These are phyloP conservation scores for Cytidiella melzeri DNA, from an alignment of 768 basidiomycete genomes.

Conservation along the genomic window DNA sequence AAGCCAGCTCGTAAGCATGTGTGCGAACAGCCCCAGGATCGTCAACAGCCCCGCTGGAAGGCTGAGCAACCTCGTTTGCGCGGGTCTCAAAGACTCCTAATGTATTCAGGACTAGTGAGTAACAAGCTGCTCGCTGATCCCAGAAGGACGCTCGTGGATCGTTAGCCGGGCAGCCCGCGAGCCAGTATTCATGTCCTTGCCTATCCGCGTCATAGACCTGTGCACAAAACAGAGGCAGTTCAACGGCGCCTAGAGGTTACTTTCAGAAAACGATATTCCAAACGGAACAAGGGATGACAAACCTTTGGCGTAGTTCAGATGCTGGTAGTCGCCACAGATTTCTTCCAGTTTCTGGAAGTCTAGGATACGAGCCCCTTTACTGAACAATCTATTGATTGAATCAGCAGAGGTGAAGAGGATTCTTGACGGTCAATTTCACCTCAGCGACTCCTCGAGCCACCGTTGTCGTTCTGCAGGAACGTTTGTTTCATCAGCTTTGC, in stretches of 20 bases:
- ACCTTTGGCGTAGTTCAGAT: conserved; percentile 81
- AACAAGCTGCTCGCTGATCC: conserved; percentile 65
- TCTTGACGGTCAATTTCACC: conserved; percentile 39
- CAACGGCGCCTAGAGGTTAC: conserved; percentile 59
- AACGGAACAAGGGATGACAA: conserved; percentile 12
- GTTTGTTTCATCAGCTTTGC: conserved; percentile 79
- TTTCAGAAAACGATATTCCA: neutral
- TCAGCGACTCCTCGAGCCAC: conserved; percentile 79
- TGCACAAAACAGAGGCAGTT: conserved; percentile 82
- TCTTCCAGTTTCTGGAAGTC: conserved; percentile 82
- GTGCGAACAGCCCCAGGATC: conserved; percentile 69
- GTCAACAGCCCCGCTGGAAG: conserved; percentile 27
- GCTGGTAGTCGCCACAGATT: conserved; percentile 84
- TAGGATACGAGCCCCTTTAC: conserved; percentile 80
- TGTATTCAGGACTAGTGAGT: conserved; percentile 79
- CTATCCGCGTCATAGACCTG: conserved; percentile 70
- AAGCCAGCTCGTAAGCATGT: conserved; percentile 83
- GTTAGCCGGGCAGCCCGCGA: conserved; percentile 46
- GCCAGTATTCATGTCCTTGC: conserved; percentile 72
- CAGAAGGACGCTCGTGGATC: conserved; percentile 49
- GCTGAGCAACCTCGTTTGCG: conserved; percentile 20
- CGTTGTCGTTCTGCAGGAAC: conserved; percentile 71
- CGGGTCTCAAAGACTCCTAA: conserved; percentile 74
- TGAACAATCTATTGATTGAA: conserved; percentile 58
- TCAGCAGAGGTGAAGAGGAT: neutral